phyloP scores from a whole-genome alignment of 345 rosid genomes.

The Litchi chinensis region DNA sequence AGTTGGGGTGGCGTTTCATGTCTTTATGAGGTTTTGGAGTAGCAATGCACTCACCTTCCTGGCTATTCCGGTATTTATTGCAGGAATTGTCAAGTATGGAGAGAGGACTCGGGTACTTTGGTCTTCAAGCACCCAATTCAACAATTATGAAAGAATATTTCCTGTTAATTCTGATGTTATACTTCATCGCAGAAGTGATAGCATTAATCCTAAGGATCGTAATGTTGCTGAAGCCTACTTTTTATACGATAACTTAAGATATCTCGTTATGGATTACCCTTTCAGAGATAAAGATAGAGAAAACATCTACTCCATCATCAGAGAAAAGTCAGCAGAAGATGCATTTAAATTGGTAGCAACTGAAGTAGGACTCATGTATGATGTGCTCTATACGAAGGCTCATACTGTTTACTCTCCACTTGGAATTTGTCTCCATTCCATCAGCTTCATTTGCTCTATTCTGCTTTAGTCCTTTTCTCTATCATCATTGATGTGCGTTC shows the following conservation, averaged over 20 bases:
- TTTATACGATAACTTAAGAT: too few relatives aligned
- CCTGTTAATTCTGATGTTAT: too few relatives aligned
- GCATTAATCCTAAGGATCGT: too few relatives aligned
- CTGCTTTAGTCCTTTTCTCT: background rate
- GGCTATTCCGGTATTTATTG: constrained; percentile 16
- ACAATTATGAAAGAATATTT: constrained; percentile 18
- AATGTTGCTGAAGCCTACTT: too few relatives aligned
- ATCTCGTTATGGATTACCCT: too few relatives aligned
- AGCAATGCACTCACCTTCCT: constrained; percentile 11
- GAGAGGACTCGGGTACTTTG: constrained; percentile 17
- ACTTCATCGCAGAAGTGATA: too few relatives aligned
- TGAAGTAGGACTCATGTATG: background rate
- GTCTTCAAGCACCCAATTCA: constrained; percentile 35
- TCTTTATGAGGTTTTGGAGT: constrained; percentile 22
- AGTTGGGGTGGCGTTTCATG: constrained; percentile 18
- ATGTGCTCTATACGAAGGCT: background rate
- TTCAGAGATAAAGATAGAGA: too few relatives aligned
- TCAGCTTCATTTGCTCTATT: background rate
- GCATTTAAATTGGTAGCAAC: background rate
- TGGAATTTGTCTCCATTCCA: background rate
- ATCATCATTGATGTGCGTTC: background rate
- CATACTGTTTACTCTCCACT: background rate
- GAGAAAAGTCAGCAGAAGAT: background rate
- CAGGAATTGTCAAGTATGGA: constrained; percentile 42
- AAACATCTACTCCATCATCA: too few relatives aligned